Evolutionary conservation across 2,329 filamentous ascomycete genomes (phyloP).

Genomic region (Penicillium frequentans): DNA sequence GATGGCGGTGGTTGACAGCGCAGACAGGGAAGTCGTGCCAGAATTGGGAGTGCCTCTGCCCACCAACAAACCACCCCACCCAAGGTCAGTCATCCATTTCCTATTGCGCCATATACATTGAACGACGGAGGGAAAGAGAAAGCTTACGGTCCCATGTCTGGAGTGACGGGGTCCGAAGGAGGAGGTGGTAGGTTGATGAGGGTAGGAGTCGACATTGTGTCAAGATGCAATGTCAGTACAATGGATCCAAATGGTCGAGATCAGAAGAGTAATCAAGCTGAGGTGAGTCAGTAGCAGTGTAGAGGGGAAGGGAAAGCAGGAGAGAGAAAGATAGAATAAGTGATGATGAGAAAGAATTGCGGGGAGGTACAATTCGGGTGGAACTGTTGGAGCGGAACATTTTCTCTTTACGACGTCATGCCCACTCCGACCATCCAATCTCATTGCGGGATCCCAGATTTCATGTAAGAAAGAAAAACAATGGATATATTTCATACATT

Average conservation of each 20-base stretch:
- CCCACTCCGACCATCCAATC: not conserved
- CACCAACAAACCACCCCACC: slow-evolving; percentile 1
- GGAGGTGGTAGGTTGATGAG: slow-evolving; percentile 83
- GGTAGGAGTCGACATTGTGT: slow-evolving; percentile 56
- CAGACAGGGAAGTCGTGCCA: slow-evolving; percentile 85
- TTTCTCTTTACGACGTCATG: slow-evolving; percentile 12
- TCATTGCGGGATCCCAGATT: not conserved
- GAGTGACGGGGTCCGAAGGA: slow-evolving; percentile 78
- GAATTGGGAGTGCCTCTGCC: slow-evolving; percentile 87
- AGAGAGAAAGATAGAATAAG: not conserved
- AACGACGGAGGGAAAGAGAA: slow-evolving; percentile 2
- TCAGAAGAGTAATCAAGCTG: not conserved
- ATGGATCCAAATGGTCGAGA: not conserved
- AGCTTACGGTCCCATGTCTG: slow-evolving; percentile 78
- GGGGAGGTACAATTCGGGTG: slow-evolving; percentile 5
- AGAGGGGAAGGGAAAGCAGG: not conserved
- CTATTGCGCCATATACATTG: not conserved
- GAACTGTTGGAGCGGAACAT: slow-evolving; percentile 1
- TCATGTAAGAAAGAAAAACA: not conserved
- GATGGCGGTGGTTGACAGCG: slow-evolving; percentile 90
- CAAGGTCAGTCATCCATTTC: slow-evolving; percentile 18
- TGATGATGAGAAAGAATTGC: slow-evolving; percentile 4
- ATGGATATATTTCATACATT: slow-evolving; percentile 9
- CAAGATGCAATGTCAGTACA: not conserved
- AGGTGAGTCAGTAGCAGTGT: not conserved